Percentiles rank a stretch among this genome's conserved stretches.
Conservation (phyloP, 2,329 filamentous ascomycete species). For the Ophiocordyceps unilateralis region DNA sequence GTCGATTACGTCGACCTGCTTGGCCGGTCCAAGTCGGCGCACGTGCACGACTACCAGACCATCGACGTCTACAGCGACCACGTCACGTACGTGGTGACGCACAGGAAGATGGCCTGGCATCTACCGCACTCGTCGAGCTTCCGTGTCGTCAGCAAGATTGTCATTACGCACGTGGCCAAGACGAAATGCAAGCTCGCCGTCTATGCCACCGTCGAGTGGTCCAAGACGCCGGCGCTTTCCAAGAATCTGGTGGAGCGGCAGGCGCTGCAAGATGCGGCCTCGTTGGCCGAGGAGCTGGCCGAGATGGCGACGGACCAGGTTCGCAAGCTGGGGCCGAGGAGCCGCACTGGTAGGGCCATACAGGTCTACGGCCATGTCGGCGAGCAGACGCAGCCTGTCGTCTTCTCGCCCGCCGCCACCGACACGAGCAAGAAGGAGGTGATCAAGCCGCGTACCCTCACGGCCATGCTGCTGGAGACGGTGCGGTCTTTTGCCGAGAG, state of each 20-base stretch:
- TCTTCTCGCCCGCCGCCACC: conserved; percentile 35
- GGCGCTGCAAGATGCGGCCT: conserved; percentile 58
- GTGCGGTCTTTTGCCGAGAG: conserved; percentile 58
- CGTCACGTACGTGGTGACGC: conserved; percentile 46
- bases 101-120: conserved; percentile 58
- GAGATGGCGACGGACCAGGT: conserved; percentile 67
- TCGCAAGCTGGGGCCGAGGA: conserved; percentile 53
- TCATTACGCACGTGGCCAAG: conserved; percentile 86
- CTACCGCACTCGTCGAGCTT: conserved; percentile 67
- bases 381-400: conserved; percentile 44
- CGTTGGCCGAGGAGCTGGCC: conserved; percentile 57
- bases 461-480: conserved; percentile 55
- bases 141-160: conserved; percentile 71
- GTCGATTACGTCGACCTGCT: conserved; percentile 51
- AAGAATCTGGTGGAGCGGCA: conserved; percentile 47
- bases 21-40: conserved; percentile 39
- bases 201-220: conserved; percentile 79
- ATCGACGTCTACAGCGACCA: conserved; percentile 74
- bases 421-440: conserved; percentile 35
- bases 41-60: conserved; percentile 66
- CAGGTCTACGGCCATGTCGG: conserved; percentile 66
- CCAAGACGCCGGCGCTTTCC: conserved; percentile 43
- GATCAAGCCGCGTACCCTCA: conserved; percentile 44
- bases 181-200: conserved; percentile 83
- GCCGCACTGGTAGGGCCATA: conserved; percentile 59